Conservation (phyloP, 1,284 basidiomycete species). For the Gomphus sp. region DNA sequence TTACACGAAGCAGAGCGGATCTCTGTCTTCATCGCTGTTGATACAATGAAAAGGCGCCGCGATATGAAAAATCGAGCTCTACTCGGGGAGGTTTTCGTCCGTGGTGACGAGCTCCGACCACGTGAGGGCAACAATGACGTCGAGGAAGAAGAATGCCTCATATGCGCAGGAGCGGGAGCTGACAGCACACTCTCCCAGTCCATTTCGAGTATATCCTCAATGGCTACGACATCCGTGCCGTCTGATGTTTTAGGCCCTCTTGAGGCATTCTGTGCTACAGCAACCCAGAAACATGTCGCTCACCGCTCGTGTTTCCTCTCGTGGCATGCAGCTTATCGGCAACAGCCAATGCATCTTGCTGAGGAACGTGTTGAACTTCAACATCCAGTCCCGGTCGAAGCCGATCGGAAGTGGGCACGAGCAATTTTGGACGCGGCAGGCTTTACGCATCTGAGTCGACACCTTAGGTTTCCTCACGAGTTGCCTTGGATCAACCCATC, state of each 20-base stretch:
- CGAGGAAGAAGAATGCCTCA: constrained; percentile 18
- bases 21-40: constrained; percentile 12
- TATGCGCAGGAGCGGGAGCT: constrained; percentile 18
- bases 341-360: constrained; percentile 11
- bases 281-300: constrained; percentile 20
- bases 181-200: constrained; percentile 14
- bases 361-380: constrained; percentile 14
- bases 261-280: constrained; percentile 20
- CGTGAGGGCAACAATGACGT: constrained; percentile 14
- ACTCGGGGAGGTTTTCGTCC: constrained; percentile 13
- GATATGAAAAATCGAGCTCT: constrained; percentile 10
- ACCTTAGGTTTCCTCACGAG: constrained; percentile 1
- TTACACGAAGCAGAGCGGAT: constrained; percentile 18
- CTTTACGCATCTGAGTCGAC: constrained; percentile 5
- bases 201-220: constrained; percentile 15
- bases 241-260: constrained; percentile 15
- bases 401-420: constrained; percentile 11
- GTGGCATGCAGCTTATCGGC: constrained; percentile 20
- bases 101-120: constrained; percentile 11
- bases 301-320: constrained; percentile 20
- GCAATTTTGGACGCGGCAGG: constrained; percentile 12
- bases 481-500: constrained; percentile 5
- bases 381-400: constrained; percentile 7
- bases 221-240: constrained; percentile 2
- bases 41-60: constrained; percentile 12